Conservation (phyloP, 257 asterid species). For the Solanum tacnaense region DNA sequence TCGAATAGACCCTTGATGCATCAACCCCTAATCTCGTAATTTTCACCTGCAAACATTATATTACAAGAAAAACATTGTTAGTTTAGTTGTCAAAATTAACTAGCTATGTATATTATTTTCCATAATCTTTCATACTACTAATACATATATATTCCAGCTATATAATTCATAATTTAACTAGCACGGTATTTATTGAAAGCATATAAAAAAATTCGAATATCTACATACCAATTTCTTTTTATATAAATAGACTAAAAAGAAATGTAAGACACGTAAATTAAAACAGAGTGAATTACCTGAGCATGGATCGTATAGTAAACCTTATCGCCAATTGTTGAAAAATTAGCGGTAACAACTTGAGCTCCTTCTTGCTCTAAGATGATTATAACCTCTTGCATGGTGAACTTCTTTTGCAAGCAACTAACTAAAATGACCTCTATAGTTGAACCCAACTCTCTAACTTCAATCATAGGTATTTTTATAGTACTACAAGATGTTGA, state of each 20-base stretch:
- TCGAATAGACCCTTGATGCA: neutral
- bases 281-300: slow-evolving; percentile 7
- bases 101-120: neutral
- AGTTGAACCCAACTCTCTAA: slow-evolving; percentile 22
- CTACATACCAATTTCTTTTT: too few relatives aligned
- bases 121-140: neutral
- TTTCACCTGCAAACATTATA: slow-evolving; percentile 9
- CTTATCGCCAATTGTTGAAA: slow-evolving; percentile 2
- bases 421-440: slow-evolving; percentile 27
- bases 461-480: slow-evolving; percentile 6
- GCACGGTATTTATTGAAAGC: neutral
- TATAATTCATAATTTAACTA: too few relatives aligned
- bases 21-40: slow-evolving; percentile 15
- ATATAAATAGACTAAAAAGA: neutral
- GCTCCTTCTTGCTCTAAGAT: slow-evolving; percentile 34
- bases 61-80: neutral
- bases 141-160: neutral
- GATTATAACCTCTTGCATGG: slow-evolving; percentile 8
- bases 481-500: neutral
- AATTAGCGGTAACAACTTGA: slow-evolving; percentile 13
- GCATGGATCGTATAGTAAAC: slow-evolving; percentile 25
- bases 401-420: slow-evolving; percentile 12
- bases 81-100: neutral
- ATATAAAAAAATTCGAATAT: too few relatives aligned
- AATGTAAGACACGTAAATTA: neutral